phyloP scores from a whole-genome alignment of 2,329 filamentous ascomycete genomes.

The Fusarium mexicanum region DNA sequence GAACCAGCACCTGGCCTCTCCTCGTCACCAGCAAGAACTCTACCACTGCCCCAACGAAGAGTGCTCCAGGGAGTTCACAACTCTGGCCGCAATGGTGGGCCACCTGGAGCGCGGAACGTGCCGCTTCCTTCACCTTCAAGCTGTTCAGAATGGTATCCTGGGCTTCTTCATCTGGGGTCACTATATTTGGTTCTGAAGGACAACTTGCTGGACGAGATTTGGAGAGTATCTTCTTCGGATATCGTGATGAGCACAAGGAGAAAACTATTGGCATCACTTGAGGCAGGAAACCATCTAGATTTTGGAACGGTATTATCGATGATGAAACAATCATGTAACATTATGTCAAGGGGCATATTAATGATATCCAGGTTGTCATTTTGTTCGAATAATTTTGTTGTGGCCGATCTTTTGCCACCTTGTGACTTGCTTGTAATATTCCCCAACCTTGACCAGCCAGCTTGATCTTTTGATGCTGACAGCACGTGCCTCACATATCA shows the following conservation, averaged over 20 bases:
- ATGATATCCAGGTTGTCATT: background rate
- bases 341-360: background rate
- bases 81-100: conserved; percentile 52
- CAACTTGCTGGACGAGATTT: background rate
- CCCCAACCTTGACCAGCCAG: too few relatives aligned
- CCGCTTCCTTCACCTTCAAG: conserved; percentile 50
- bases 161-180: conserved; percentile 21
- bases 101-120: conserved; percentile 58
- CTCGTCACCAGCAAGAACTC: conserved; percentile 50
- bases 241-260: background rate
- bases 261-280: background rate
- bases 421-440: too few relatives aligned
- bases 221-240: background rate
- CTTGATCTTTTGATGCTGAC: too few relatives aligned
- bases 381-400: too few relatives aligned
- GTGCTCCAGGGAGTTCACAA: conserved; percentile 52
- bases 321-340: background rate
- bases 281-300: background rate
- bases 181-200: conserved; percentile 12
- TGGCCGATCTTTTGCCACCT: too few relatives aligned
- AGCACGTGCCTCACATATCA: background rate
- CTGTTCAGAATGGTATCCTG: conserved; percentile 47
- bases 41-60: conserved; percentile 53
- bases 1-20: conserved; percentile 64
- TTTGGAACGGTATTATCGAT: background rate